Evolutionary conservation across 2,329 filamentous ascomycete species (phyloP).

Genomic region (Rosellinia necatrix): DNA sequence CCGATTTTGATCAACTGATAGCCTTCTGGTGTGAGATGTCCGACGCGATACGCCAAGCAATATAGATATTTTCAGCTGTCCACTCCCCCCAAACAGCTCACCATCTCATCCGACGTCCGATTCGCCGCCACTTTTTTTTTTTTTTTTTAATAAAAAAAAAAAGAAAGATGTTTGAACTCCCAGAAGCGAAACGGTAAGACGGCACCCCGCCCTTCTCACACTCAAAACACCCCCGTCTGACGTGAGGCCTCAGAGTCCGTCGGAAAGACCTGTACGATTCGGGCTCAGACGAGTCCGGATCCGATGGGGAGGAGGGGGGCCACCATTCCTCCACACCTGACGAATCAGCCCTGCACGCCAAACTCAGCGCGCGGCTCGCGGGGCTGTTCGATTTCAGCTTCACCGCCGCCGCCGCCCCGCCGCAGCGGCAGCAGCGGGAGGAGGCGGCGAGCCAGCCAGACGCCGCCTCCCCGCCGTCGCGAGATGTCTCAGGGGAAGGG

Average conservation of each 20-base stretch:
- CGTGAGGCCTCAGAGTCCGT: constrained; percentile 51
- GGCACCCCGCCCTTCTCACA: background rate
- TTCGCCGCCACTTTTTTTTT: background rate
- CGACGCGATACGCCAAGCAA: background rate
- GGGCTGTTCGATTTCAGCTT: constrained; percentile 50
- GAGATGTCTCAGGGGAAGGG: constrained; percentile 15
- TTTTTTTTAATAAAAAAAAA: background rate
- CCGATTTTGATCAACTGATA: background rate
- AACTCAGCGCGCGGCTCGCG: constrained; percentile 54
- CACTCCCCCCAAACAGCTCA: background rate
- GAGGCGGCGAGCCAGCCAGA: constrained; percentile 24
- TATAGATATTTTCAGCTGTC: background rate
- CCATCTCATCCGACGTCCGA: background rate
- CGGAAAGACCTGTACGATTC: constrained; percentile 57
- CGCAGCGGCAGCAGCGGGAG: constrained; percentile 8
- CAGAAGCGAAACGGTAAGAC: constrained; percentile 57
- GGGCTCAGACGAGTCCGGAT: constrained; percentile 30
- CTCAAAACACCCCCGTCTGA: constrained; percentile 21
- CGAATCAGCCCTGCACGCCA: constrained; percentile 48
- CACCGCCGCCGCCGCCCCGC: constrained; percentile 8
- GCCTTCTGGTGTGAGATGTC: background rate
- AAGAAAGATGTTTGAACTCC: constrained; percentile 54
- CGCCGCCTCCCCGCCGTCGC: constrained; percentile 3
- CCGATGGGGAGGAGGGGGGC: constrained; percentile 37
- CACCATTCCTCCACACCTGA: constrained; percentile 41